phyloP scores from a whole-genome alignment of 2,329 filamentous ascomycete species.

The Paracoccidioides lutzii region DNA sequence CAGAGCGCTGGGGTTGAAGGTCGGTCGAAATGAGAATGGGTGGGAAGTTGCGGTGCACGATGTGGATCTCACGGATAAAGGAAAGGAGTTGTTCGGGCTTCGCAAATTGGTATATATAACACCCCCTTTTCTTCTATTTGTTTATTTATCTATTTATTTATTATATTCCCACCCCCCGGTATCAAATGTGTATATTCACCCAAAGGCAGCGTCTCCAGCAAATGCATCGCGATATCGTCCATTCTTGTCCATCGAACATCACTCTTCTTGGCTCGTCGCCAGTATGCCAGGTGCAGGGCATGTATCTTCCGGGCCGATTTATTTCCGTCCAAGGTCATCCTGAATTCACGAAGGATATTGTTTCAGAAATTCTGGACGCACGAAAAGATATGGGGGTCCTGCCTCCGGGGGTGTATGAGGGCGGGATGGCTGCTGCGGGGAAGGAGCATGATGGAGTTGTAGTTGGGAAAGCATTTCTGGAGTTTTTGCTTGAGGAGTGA shows the following conservation, averaged over 20 bases:
- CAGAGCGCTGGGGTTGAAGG: constrained; percentile 54
- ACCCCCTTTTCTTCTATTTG: neutral
- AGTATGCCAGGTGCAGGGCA: constrained; percentile 62
- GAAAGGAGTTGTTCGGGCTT: constrained; percentile 57
- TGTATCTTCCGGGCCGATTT: constrained; percentile 54
- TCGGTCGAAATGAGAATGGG: constrained; percentile 53
- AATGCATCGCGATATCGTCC: constrained; percentile 74
- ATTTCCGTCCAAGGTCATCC: constrained; percentile 79
- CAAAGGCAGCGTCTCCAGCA: constrained; percentile 50
- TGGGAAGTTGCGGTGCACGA: constrained; percentile 74
- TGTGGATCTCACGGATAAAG: constrained; percentile 54
- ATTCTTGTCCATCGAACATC: constrained; percentile 48
- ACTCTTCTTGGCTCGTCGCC: constrained; percentile 52
- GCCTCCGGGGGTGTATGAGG: constrained; percentile 52
- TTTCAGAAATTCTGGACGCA: constrained; percentile 52
- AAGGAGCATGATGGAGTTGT: constrained; percentile 66
- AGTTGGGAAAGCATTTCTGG: constrained; percentile 61
- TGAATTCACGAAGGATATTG: constrained; percentile 63
- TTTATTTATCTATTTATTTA: neutral
- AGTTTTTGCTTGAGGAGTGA: constrained; percentile 52
- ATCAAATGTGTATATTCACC: neutral
- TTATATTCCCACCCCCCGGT: neutral
- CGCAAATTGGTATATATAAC: constrained; percentile 43
- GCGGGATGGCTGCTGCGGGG: constrained; percentile 53
- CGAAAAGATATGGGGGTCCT: constrained; percentile 58